Evolutionary conservation across 2,329 filamentous ascomycete species (phyloP).

Genomic region (Cephalotrichum gorgonifer): DNA sequence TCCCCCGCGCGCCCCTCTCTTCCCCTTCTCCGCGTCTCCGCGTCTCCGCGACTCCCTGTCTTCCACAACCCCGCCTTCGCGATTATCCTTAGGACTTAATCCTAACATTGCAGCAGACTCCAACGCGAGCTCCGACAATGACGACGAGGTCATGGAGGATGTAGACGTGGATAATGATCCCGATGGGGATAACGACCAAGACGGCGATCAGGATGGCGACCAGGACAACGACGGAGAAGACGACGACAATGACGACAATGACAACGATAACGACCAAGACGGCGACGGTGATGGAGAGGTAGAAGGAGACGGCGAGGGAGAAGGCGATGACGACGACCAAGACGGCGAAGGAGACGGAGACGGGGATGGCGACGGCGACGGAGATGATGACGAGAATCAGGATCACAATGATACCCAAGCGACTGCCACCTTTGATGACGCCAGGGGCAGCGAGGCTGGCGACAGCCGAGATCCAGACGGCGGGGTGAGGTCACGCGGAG

Average conservation of each 20-base stretch:
- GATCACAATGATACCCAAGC: conserved; percentile 14
- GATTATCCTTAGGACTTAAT: not conserved
- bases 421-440: conserved; percentile 29
- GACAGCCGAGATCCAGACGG: conserved; percentile 11
- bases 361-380: conserved; percentile 18
- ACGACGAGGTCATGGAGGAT: conserved; percentile 50
- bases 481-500: conserved; percentile 11
- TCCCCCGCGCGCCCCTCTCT: too few relatives aligned
- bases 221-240: conserved; percentile 24
- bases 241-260: conserved; percentile 25
- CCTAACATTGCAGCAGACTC: conserved; percentile 6
- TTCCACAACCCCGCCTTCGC: not conserved
- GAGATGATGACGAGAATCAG: conserved; percentile 17
- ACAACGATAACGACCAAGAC: conserved; percentile 20
- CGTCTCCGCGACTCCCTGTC: too few relatives aligned
- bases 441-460: conserved; percentile 24
- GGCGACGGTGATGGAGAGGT: conserved; percentile 16
- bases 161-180: conserved; percentile 22
- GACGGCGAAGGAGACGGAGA: conserved; percentile 18
- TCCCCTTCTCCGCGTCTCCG: not conserved
- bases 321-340: conserved; percentile 31
- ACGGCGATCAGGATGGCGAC: conserved; percentile 23
- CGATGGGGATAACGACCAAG: conserved; percentile 21
- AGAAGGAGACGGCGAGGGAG: conserved; percentile 24
- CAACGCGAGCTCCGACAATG: conserved; percentile 19